A percentile compares a stretch with the other conserved stretches of the same genome.
Conservation (phyloP, 768 basidiomycete genomes). For the Mycena galopus region DNA sequence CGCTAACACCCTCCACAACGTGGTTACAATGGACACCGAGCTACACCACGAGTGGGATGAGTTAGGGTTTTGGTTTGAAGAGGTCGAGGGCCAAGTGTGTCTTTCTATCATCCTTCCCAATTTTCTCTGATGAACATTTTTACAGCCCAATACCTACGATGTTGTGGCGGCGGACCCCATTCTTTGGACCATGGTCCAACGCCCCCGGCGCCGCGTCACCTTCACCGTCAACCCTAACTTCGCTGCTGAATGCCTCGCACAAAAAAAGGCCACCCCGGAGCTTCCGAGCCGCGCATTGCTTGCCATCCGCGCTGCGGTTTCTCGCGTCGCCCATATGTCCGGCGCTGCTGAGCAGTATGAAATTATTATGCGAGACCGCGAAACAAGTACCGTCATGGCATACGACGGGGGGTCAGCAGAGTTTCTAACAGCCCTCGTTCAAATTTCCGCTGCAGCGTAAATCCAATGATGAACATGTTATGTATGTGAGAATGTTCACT, state of each 20-base stretch:
- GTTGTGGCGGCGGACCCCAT: slow-evolving; percentile 1
- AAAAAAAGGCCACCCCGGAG: background rate
- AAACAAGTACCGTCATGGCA: slow-evolving; percentile 13
- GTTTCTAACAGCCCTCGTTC: background rate
- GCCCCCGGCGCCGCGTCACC: background rate
- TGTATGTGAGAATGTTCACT: too few relatives aligned
- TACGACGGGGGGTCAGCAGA: slow-evolving; percentile 6
- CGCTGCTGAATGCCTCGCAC: background rate
- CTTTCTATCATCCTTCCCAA: background rate
- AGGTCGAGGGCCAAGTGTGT: slow-evolving; percentile 3
- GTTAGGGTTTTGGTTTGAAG: slow-evolving; percentile 11
- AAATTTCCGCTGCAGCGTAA: too few relatives aligned
- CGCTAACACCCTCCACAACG: slow-evolving; percentile 6
- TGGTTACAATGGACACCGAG: slow-evolving; percentile 7
- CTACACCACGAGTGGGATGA: slow-evolving; percentile 7
- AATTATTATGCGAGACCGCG: background rate
- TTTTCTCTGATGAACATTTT: background rate
- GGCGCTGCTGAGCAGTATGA: slow-evolving; percentile 15
- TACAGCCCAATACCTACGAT: slow-evolving; percentile 19
- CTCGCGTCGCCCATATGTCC: slow-evolving; percentile 10
- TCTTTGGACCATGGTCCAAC: slow-evolving; percentile 9
- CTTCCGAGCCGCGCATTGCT: slow-evolving; percentile 13
- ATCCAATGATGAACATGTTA: too few relatives aligned
- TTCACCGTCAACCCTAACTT: slow-evolving; percentile 1
- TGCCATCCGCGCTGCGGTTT: slow-evolving; percentile 8